A percentile compares a stretch with the other conserved stretches of the same genome.
These are phyloP conservation scores for Larix kaempferi DNA, from an alignment of 75 land plant species.

Conservation along the genomic window DNA sequence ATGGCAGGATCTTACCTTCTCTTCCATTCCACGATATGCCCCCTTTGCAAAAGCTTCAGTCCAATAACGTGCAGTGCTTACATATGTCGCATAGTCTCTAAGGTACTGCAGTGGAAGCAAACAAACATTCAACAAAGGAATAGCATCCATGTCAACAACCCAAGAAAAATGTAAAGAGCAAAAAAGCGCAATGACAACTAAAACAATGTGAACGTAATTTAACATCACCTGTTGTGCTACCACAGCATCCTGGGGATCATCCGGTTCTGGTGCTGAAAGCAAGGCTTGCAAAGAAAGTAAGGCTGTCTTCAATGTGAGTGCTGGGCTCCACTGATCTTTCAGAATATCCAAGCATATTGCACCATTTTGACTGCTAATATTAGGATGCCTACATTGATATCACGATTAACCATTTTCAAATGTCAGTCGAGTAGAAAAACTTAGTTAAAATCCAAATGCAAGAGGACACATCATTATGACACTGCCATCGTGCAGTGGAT, in stretches of 20 bases:
- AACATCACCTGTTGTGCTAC: conserved; percentile 88
- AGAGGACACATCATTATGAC: conserved; percentile 15
- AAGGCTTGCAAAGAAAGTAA: conserved; percentile 93
- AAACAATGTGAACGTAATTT: neutral
- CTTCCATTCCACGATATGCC: conserved; percentile 73
- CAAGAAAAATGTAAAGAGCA: neutral
- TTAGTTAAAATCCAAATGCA: neutral
- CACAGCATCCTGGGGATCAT: conserved; percentile 99
- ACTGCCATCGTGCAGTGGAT: conserved; percentile 12
- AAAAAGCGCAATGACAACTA: neutral
- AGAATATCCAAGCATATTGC: conserved; percentile 97
- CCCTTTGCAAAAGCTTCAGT: conserved; percentile 92
- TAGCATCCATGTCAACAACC: neutral
- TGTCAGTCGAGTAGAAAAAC: neutral
- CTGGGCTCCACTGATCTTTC: conserved; percentile 99
- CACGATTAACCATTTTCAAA: neutral
- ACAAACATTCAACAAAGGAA: neutral
- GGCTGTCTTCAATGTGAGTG: conserved; percentile 93
- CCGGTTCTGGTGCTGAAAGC: conserved; percentile 92
- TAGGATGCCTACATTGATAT: conserved; percentile 81
- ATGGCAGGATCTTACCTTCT: conserved; percentile 52
- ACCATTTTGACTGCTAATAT: conserved; percentile 99
- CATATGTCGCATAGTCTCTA: conserved; percentile 71
- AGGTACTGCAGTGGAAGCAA: conserved; percentile 51
- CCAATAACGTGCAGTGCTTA: conserved; percentile 94